A percentile compares a stretch with the other conserved stretches of the same genome.
Evolutionary conservation across 768 basidiomycete species (phyloP).

Genomic region (Naganishia antarctica): DNA sequence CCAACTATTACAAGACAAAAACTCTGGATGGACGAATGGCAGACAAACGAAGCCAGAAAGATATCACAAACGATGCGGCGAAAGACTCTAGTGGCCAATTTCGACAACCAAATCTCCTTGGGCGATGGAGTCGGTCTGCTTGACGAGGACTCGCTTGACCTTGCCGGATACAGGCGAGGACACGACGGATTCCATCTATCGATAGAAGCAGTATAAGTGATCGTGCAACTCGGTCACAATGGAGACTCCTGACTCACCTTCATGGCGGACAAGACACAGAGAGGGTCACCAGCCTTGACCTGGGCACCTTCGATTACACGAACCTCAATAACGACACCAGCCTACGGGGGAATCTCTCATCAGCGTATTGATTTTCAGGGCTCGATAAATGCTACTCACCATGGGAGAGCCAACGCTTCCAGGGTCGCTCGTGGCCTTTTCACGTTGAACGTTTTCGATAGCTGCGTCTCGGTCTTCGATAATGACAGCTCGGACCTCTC

Average conservation of each 20-base stretch:
- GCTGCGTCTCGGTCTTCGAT: constrained; percentile 97
- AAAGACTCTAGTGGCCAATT: constrained; percentile 60
- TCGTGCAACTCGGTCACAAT: background rate
- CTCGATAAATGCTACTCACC: constrained; percentile 53
- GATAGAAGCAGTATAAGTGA: constrained; percentile 34
- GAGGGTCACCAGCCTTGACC: constrained; percentile 95
- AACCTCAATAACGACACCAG: constrained; percentile 93
- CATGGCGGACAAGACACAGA: constrained; percentile 94
- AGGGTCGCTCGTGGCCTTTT: constrained; percentile 87
- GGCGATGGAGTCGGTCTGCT: constrained; percentile 89
- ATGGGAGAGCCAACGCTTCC: constrained; percentile 97
- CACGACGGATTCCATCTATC: constrained; percentile 93
- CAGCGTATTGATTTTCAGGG: background rate
- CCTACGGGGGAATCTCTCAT: constrained; percentile 21
- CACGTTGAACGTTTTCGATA: constrained; percentile 86
- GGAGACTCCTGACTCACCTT: constrained; percentile 59
- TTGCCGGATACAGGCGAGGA: constrained; percentile 95
- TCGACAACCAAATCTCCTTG: constrained; percentile 88
- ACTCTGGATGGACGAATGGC: too few species aligned
- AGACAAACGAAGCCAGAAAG: too few species aligned
- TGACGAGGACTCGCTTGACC: constrained; percentile 85
- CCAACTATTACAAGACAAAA: too few species aligned
- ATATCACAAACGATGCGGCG: background rate
- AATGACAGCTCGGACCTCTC: constrained; percentile 91
- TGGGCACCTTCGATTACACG: constrained; percentile 96